Base-by-base conservation (phyloP, 345 rosid genomes). In the Carallia pectinifolia region DNA sequence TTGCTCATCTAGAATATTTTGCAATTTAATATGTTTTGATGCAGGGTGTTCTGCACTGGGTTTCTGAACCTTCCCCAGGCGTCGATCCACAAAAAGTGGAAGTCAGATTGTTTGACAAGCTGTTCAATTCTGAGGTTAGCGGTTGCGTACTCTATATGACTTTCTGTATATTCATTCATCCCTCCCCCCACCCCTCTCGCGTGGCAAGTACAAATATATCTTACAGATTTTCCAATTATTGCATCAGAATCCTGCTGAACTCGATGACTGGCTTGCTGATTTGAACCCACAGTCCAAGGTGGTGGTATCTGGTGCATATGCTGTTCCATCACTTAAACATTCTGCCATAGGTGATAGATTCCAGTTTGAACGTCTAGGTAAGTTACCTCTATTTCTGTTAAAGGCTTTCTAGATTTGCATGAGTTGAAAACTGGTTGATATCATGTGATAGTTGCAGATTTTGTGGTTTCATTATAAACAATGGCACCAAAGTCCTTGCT, bases 11-110 rank as follows among this genome's bases (percentile, higher is more conserved):
- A 27, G 58, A 15, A 33, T 66, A 6, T 34, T n/a, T 54, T 53
- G n/a, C 30, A 10, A 29, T 27, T 12, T 27, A 6, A 16, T 30
- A 34, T 44, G 37, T 10, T 4, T 60, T 15, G 54, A 13, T 56
- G 4, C 70, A 92, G 99, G 98, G 99, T 55, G 97, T 92, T 78
- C 92, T 92, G 62, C 99, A 95, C 73, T 95, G 98, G 99, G 97
- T 95, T 37, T 75, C 94, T 79, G 90, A 85, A 75, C 77, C 97
- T 63, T 85, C 87, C 19, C 74, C 84, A 0, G 96, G 93, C 67
- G 77, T 74, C 65, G 72, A 85, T 61, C 98, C 97, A 36, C 76
- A 92, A 73, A 81, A 79, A 73, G 81, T 90, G 59, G 98, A 92
- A 92, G 98, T 95, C 75, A 87, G 97, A 81, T 85, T 95, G 84